A percentile compares a stretch with the other conserved stretches of the same genome.
Evolutionary conservation across 1,139 yeast species (phyloP).

Genomic region (Yamadazyma aaseri): DNA sequence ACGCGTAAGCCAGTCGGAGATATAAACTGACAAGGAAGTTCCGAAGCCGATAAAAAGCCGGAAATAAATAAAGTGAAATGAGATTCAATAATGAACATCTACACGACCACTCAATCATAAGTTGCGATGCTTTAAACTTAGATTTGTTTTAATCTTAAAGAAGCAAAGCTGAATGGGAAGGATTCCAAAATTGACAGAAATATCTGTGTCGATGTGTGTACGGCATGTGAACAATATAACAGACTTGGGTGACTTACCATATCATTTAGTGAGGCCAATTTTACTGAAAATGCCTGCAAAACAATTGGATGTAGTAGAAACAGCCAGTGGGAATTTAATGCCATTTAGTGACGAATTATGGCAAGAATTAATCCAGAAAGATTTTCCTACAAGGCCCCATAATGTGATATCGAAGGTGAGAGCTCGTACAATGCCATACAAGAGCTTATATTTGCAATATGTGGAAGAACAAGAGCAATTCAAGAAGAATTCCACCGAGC

Average conservation of each 20-base stretch:
- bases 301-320: conserved; percentile 48
- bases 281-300: conserved; percentile 43
- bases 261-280: conserved; percentile 44
- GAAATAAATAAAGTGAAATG: no score
- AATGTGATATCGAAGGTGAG: conserved; percentile 2
- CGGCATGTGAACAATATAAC: conserved; percentile 23
- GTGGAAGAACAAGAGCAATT: conserved; percentile 44
- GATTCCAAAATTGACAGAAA: conserved; percentile 11
- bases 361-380: conserved; percentile 42
- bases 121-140: no score
- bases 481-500: conserved; percentile 49
- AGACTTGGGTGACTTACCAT: conserved; percentile 51
- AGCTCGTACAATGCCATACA: conserved; percentile 34
- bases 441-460: conserved; percentile 41
- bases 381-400: conserved; percentile 48
- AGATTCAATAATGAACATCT: no score
- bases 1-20: not conserved
- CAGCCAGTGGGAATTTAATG: conserved; percentile 38
- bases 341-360: conserved; percentile 56
- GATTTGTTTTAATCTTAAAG: no score
- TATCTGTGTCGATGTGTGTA: conserved; percentile 14
- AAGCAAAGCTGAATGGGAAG: no score
- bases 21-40: no score
- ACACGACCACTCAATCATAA: no score
- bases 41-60: no score